A percentile compares a stretch with the other conserved stretches of the same genome.
These are phyloP conservation scores for Xylariales sp. DNA, from an alignment of 2,329 filamentous ascomycete genomes.

Conservation along the genomic window DNA sequence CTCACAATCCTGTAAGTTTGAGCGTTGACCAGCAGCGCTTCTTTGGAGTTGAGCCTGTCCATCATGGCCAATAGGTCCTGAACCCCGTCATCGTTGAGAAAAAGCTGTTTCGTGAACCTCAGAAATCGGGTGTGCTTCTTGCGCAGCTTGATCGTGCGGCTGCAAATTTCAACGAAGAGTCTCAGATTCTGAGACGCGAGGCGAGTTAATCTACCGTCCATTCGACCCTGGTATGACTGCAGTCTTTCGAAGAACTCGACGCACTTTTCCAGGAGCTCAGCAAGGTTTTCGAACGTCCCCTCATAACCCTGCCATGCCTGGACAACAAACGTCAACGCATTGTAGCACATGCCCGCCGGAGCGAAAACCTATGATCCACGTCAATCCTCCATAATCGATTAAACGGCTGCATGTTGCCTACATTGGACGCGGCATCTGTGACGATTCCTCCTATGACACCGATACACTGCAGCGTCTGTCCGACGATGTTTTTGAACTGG, in stretches of 20 bases:
- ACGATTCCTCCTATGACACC: conserved; percentile 52
- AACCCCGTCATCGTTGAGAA: conserved; percentile 52
- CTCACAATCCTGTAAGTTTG: conserved; percentile 51
- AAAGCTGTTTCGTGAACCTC: conserved; percentile 50
- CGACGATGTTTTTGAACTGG: conserved; percentile 46
- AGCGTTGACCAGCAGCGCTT: conserved; percentile 49
- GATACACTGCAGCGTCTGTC: conserved; percentile 50
- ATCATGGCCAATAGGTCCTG: conserved; percentile 50
- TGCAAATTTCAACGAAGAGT: conserved; percentile 53
- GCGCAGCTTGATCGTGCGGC: conserved; percentile 48
- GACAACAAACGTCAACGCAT: conserved; percentile 53
- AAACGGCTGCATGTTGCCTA: conserved; percentile 13
- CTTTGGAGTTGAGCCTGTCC: conserved; percentile 51
- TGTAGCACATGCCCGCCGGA: conserved; percentile 51
- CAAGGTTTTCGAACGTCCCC: conserved; percentile 51
- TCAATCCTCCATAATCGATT: conserved; percentile 9
- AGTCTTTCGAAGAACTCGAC: conserved; percentile 51
- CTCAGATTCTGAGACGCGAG: conserved; percentile 52
- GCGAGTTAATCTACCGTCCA: conserved; percentile 49
- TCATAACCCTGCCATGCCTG: conserved; percentile 52
- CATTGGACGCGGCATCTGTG: conserved; percentile 45
- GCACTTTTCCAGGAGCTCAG: conserved; percentile 50
- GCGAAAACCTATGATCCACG: conserved; percentile 48
- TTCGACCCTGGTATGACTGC: conserved; percentile 49
- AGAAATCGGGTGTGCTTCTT: conserved; percentile 48